phyloP scores from a whole-genome alignment of 2,329 filamentous ascomycete genomes.

The Tolypocladium guangdongense region DNA sequence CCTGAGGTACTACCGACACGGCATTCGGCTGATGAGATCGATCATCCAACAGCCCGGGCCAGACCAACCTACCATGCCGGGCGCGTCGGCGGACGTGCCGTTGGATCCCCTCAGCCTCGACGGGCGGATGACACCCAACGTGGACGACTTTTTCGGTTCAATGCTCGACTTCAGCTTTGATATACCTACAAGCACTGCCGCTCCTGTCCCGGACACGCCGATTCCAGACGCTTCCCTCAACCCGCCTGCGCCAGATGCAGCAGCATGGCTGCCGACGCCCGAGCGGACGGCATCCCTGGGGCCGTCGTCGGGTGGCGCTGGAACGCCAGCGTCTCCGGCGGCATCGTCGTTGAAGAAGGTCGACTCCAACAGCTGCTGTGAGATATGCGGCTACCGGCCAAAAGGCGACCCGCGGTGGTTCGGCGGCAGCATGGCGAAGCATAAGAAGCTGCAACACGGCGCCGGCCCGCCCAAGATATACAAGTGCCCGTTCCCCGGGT shows the following conservation, averaged over 20 bases:
- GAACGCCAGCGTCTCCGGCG: neutral
- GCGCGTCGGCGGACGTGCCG: neutral
- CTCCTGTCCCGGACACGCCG: neutral
- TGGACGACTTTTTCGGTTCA: conserved; percentile 11
- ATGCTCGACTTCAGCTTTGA: conserved; percentile 11
- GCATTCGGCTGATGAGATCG: conserved; percentile 28
- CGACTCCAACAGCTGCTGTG: conserved; percentile 35
- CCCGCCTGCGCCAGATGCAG: neutral
- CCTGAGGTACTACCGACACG: conserved; percentile 28
- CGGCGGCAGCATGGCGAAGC: conserved; percentile 47
- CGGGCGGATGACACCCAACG: neutral
- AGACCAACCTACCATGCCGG: neutral
- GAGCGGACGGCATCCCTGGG: neutral
- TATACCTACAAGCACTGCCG: neutral
- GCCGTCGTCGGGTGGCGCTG: neutral
- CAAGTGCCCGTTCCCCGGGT: conserved; percentile 41
- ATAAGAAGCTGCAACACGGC: conserved; percentile 43
- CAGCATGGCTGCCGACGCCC: neutral
- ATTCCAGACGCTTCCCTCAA: conserved; percentile 7
- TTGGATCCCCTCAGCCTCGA: neutral
- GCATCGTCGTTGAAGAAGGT: conserved; percentile 10
- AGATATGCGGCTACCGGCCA: conserved; percentile 43
- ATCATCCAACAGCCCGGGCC: conserved; percentile 18
- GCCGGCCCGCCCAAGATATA: conserved; percentile 37
- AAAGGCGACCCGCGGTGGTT: conserved; percentile 49